Evolutionary conservation across 2,329 filamentous ascomycete species (phyloP).

Genomic region (Alternaria solani): DNA sequence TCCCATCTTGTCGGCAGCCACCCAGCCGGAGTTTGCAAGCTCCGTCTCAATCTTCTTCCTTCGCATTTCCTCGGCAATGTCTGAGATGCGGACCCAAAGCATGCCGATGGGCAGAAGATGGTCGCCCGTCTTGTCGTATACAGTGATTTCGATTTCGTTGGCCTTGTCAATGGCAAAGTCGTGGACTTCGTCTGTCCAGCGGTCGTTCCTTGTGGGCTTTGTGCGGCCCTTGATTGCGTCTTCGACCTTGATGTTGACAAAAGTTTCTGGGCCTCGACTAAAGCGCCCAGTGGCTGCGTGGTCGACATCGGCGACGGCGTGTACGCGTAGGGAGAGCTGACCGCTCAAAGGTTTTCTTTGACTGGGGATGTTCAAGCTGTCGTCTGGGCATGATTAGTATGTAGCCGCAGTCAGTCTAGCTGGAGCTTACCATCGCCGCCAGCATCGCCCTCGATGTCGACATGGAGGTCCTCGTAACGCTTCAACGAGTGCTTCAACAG

Average conservation of each 20-base stretch:
- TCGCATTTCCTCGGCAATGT: slow-evolving; percentile 97
- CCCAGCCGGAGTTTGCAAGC: slow-evolving; percentile 93
- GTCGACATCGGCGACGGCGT: slow-evolving; percentile 92
- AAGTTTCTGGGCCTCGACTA: slow-evolving; percentile 90
- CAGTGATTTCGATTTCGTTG: slow-evolving; percentile 96
- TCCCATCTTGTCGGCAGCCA: slow-evolving; percentile 94
- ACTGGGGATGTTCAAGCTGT: slow-evolving; percentile 94
- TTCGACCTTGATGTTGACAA: slow-evolving; percentile 95
- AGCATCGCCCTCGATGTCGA: slow-evolving; percentile 78
- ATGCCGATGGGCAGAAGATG: slow-evolving; percentile 92
- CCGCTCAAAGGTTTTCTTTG: slow-evolving; percentile 95
- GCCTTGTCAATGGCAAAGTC: slow-evolving; percentile 96
- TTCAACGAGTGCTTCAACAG: slow-evolving; percentile 94
- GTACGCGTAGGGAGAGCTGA: slow-evolving; percentile 83
- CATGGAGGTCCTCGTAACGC: slow-evolving; percentile 95
- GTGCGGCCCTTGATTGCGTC: slow-evolving; percentile 91
- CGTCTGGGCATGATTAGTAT: slow-evolving; percentile 69
- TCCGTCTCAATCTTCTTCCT: slow-evolving; percentile 97
- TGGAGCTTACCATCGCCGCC: slow-evolving; percentile 78
- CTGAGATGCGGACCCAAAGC: slow-evolving; percentile 95
- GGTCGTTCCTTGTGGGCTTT: slow-evolving; percentile 82
- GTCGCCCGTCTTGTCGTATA: slow-evolving; percentile 92
- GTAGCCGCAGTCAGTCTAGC: not conserved
- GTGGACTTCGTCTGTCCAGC: slow-evolving; percentile 91
- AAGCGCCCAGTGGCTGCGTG: slow-evolving; percentile 85